Evolutionary conservation across 495 filamentous ascomycete genomes (phyloP).

Genomic region (Pseudomonodictys pantanalensis): DNA sequence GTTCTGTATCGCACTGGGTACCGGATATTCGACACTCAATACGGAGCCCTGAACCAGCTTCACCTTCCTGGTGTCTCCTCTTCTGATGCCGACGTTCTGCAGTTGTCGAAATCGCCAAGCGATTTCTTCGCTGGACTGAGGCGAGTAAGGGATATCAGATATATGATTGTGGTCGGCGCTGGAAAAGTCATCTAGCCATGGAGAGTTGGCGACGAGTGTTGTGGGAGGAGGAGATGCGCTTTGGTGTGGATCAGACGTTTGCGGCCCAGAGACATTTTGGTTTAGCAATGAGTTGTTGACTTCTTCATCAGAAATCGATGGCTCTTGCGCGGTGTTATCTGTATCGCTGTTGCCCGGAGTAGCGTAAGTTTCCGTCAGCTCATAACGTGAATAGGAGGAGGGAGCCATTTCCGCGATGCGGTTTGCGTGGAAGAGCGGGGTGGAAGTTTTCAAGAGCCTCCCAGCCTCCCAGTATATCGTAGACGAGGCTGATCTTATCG

Average conservation of each 20-base stretch:
- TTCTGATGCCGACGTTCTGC: neutral
- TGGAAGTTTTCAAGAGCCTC: too few relatives aligned
- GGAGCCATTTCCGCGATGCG: too few relatives aligned
- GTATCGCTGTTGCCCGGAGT: neutral
- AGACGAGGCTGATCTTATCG: too few relatives aligned
- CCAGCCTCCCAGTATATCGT: too few relatives aligned
- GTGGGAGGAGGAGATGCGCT: too few relatives aligned
- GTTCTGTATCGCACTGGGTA: conserved; percentile 1
- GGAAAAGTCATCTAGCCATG: too few relatives aligned
- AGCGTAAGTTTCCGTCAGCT: neutral
- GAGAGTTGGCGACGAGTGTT: neutral
- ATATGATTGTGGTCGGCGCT: neutral
- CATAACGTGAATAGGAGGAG: too few relatives aligned
- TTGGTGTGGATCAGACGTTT: neutral
- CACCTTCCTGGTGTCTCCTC: neutral
- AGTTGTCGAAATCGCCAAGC: neutral
- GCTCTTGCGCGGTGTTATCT: too few relatives aligned
- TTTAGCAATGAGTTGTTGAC: too few relatives aligned
- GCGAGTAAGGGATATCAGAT: neutral
- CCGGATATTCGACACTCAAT: neutral
- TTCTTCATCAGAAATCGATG: neutral
- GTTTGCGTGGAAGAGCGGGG: too few relatives aligned
- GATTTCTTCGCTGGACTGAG: neutral
- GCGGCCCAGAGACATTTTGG: neutral
- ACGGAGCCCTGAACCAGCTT: neutral